phyloP scores from a whole-genome alignment of 371 early-diverging fungal genomes.

The Thermomucor indicae-seudaticae region DNA sequence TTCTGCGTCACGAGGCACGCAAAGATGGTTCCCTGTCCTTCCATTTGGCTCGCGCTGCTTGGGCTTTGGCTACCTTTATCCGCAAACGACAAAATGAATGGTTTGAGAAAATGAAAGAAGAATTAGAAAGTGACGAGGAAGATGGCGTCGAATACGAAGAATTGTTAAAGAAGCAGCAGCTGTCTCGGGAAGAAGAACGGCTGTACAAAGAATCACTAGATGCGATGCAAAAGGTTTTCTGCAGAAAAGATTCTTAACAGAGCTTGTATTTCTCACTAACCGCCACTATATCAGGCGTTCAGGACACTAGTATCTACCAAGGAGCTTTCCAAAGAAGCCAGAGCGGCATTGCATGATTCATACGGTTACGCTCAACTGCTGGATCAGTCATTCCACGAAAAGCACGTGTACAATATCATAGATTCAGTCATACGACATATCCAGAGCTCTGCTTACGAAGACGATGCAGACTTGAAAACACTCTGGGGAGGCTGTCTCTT shows the following conservation, averaged over 20 bases:
- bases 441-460: constrained; percentile 16
- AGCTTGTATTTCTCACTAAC: no score
- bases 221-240: constrained; percentile 23
- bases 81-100: constrained; percentile 24
- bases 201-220: constrained; percentile 28
- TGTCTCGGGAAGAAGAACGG: constrained; percentile 23
- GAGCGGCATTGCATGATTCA: constrained; percentile 17
- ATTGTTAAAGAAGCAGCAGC: constrained; percentile 24
- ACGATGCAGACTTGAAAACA: constrained; percentile 18
- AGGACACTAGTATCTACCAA: no score
- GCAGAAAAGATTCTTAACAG: no score
- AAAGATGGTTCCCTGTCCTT: constrained; percentile 8
- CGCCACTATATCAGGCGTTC: no score
- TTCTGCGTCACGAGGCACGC: constrained; percentile 20
- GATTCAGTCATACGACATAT: constrained; percentile 15
- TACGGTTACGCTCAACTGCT: constrained; percentile 27
- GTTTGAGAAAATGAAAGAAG: constrained; percentile 20
- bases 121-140: constrained; percentile 16
- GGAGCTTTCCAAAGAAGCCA: constrained; percentile 8
- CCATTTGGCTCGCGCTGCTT: constrained; percentile 20
- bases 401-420: constrained; percentile 13
- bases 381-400: constrained; percentile 19
- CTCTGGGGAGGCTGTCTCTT: constrained; percentile 32
- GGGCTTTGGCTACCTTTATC: constrained; percentile 14
- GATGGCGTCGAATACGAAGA: constrained; percentile 28